Evolutionary conservation across 2,329 filamentous ascomycete genomes (phyloP).

Genomic region (Paecilomyces variotii): DNA sequence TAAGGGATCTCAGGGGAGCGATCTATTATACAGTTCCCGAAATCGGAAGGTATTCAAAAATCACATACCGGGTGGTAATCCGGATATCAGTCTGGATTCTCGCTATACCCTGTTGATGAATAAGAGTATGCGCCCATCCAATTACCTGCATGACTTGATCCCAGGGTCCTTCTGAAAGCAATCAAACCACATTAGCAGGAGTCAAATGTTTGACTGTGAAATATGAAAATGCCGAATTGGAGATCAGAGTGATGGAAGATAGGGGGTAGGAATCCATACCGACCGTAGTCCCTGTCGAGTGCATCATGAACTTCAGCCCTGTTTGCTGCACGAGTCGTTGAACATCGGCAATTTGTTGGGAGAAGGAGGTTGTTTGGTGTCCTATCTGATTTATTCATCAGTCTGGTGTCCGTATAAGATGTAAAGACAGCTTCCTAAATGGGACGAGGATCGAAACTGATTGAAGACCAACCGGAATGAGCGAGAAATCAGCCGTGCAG

Average conservation of each 20-base stretch:
- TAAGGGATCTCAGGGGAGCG: neutral
- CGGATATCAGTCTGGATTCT: slow-evolving; percentile 80
- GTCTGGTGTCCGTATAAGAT: neutral
- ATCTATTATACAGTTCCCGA: neutral
- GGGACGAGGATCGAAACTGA: neutral
- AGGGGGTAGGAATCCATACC: slow-evolving; percentile 43
- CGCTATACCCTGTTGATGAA: slow-evolving; percentile 65
- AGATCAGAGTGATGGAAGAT: neutral
- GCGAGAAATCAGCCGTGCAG: slow-evolving; percentile 79
- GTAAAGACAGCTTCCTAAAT: neutral
- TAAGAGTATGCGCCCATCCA: slow-evolving; percentile 65
- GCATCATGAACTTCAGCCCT: slow-evolving; percentile 72
- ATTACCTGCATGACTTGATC: slow-evolving; percentile 71
- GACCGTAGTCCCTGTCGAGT: slow-evolving; percentile 80
- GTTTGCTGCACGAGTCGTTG: slow-evolving; percentile 71
- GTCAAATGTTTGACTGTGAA: neutral
- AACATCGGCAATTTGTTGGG: slow-evolving; percentile 73
- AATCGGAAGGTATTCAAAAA: neutral
- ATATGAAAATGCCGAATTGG: neutral
- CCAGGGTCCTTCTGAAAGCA: slow-evolving; percentile 68
- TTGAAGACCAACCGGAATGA: slow-evolving; percentile 50
- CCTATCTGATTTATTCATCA: slow-evolving; percentile 47
- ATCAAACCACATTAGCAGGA: neutral
- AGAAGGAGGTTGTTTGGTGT: slow-evolving; percentile 62
- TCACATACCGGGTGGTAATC: slow-evolving; percentile 60